These are phyloP conservation scores for Penstemon barbatus DNA, from an alignment of 257 asterid genomes.

Conservation along the genomic window DNA sequence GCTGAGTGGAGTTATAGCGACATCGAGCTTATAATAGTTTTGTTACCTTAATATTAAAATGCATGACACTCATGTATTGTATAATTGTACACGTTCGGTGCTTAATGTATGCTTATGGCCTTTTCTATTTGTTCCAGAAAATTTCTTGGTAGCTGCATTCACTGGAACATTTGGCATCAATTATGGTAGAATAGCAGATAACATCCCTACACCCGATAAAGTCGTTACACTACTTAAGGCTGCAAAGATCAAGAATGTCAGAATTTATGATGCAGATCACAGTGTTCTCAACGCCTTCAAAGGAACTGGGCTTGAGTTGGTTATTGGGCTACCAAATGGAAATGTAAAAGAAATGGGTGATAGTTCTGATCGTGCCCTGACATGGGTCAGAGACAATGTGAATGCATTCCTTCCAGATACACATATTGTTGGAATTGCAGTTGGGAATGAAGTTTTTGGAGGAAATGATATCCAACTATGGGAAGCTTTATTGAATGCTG, in stretches of 20 bases:
- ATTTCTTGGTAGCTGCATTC: slow-evolving; percentile 49
- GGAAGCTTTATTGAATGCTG: slow-evolving; percentile 65
- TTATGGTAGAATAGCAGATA: slow-evolving; percentile 92
- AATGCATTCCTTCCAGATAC: slow-evolving; percentile 84
- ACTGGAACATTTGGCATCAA: slow-evolving; percentile 94
- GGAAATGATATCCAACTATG: slow-evolving; percentile 50
- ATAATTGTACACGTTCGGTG: slow-evolving; percentile 15
- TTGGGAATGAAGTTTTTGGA: slow-evolving; percentile 85
- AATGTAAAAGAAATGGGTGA: slow-evolving; percentile 67
- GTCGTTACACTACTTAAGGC: slow-evolving; percentile 77
- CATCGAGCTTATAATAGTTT: neutral
- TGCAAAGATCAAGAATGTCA: slow-evolving; percentile 85
- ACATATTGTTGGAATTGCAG: slow-evolving; percentile 73
- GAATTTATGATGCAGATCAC: slow-evolving; percentile 81
- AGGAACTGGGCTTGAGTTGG: slow-evolving; percentile 86
- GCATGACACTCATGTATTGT: neutral
- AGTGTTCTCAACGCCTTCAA: slow-evolving; percentile 79
- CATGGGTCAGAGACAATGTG: slow-evolving; percentile 90
- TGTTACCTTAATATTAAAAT: slow-evolving; percentile 6
- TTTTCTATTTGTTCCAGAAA: slow-evolving; percentile 42
- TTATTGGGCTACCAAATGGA: slow-evolving; percentile 78
- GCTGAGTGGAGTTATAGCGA: neutral
- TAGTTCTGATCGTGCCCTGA: slow-evolving; percentile 67
- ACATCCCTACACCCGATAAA: slow-evolving; percentile 85
- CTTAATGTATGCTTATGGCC: slow-evolving; percentile 9